Conservation (phyloP, 768 basidiomycete genomes). For the Chalciporus chontae region DNA sequence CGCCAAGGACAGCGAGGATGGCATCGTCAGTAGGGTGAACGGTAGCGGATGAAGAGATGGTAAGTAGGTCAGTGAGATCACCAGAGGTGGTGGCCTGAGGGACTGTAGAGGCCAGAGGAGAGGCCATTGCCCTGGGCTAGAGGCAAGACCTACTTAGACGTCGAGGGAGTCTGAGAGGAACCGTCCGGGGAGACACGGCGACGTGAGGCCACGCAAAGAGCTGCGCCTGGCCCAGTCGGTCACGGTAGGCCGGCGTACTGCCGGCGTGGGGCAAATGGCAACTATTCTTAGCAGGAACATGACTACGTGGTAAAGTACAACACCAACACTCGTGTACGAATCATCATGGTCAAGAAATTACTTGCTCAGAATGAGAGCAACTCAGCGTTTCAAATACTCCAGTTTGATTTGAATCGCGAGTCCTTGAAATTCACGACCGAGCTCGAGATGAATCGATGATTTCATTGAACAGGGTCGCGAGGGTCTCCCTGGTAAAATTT, state of each 20-base stretch:
- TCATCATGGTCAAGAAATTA: no score
- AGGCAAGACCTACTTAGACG: conserved; percentile 13
- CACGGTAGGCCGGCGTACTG: background rate
- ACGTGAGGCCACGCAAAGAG: background rate
- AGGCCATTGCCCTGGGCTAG: conserved; percentile 36
- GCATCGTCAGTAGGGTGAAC: conserved; percentile 55
- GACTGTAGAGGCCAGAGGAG: conserved; percentile 29
- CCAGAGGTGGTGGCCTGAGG: conserved; percentile 42
- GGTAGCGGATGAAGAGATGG: conserved; percentile 34
- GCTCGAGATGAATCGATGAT: no score
- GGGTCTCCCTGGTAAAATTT: no score
- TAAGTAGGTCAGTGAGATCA: conserved; percentile 47
- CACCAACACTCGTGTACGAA: no score
- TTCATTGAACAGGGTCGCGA: no score
- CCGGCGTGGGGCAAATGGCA: background rate
- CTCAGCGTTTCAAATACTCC: no score
- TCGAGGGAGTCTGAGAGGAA: conserved; percentile 5
- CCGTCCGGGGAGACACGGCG: conserved; percentile 1
- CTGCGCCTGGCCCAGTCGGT: conserved; percentile 4
- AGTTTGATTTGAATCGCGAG: no score
- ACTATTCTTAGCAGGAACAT: conserved; percentile 20
- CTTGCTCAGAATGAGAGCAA: no score
- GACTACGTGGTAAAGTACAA: no score
- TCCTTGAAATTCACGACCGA: no score
- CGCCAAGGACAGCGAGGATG: conserved; percentile 50